phyloP scores from a whole-genome alignment of 1,284 basidiomycete genomes.

The Rhodotorula sp. region DNA sequence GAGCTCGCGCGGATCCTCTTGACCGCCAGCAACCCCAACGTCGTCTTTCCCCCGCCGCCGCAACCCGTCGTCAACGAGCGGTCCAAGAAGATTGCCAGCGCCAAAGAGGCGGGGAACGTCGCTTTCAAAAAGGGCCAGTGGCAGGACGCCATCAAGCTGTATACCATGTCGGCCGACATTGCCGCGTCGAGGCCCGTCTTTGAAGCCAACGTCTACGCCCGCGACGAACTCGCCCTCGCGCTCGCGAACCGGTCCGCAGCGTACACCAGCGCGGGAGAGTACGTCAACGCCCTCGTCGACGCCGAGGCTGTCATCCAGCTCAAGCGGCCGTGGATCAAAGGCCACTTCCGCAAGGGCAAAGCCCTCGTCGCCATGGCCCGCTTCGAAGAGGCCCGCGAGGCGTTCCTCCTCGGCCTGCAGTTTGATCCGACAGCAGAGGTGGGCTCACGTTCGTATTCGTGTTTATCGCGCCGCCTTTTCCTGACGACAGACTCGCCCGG shows the following conservation, averaged over 20 bases:
- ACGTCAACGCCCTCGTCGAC: conserved; percentile 78
- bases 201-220: conserved; percentile 76
- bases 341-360: conserved; percentile 88
- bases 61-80: conserved; percentile 75
- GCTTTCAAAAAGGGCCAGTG: conserved; percentile 73
- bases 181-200: conserved; percentile 83
- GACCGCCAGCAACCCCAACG: conserved; percentile 32
- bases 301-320: conserved; percentile 84
- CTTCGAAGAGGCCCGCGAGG: conserved; percentile 74
- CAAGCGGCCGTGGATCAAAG: conserved; percentile 88
- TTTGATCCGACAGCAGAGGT: conserved; percentile 77
- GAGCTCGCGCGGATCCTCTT: conserved; percentile 35
- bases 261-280: conserved; percentile 71
- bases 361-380: conserved; percentile 74
- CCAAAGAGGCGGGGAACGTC: conserved; percentile 89
- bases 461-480: too few species aligned
- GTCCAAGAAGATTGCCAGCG: conserved; percentile 65
- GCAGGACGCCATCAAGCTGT: conserved; percentile 73
- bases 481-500: too few species aligned
- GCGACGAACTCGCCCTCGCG: conserved; percentile 84
- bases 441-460: conserved; percentile 12
- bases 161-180: conserved; percentile 77
- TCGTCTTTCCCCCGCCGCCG: conserved; percentile 58
- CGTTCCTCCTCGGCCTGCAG: conserved; percentile 75
- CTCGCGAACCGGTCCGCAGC: conserved; percentile 90